Base-by-base conservation (phyloP, 75 land plant genomes). In the Picea sitchensis region DNA sequence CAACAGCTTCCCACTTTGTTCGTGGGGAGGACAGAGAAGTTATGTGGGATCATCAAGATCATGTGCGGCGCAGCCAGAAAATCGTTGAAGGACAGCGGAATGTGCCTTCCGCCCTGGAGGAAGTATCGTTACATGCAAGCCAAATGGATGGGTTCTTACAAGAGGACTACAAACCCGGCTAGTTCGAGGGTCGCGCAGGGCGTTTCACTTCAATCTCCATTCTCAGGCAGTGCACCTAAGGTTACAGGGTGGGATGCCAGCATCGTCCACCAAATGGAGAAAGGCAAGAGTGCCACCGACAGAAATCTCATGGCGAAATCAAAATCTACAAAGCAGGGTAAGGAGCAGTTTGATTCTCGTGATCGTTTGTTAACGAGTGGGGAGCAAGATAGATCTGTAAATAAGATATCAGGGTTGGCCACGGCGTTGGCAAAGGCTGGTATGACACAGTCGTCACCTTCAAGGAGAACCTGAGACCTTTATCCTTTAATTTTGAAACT, bases 141-240 rank as follows among this genome's bases (percentile, higher is more conserved):
- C 72, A 94, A 94, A 76, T 94, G 96, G 96, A 81, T 94, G 76
- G 90, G 96, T 3, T 82, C 88, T n/a, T 92, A 84, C 81, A 80
- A 82, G 34, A 74, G 95, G 58, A 84, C 95, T 0, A 79, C 78
- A 0, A 89, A 84, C 31, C 79, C 59, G 6, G 7, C 85, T 76
- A 32, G 80, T 91, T 72, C 93, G 85, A 47, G 54, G 9, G 44
- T 41, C 44, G 31, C 93, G 93, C 13, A 91, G 95, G 93, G 65
- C 93, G 75, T 87, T 83, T 65, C 84, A 78, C 34, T 79, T 84
- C 65, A 91, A 88, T 85, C 82, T 88, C 14, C 65, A 11, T 64
- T 26, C 65, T 23, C 3, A 26, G 65, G 65, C 12, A 2, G 11
- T 23, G 54, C 9, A 8, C 54, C 54, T 47, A 47, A 47, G 54